phyloP scores from a whole-genome alignment of 2,329 filamentous ascomycete species.

The Trichoderma koningii region DNA sequence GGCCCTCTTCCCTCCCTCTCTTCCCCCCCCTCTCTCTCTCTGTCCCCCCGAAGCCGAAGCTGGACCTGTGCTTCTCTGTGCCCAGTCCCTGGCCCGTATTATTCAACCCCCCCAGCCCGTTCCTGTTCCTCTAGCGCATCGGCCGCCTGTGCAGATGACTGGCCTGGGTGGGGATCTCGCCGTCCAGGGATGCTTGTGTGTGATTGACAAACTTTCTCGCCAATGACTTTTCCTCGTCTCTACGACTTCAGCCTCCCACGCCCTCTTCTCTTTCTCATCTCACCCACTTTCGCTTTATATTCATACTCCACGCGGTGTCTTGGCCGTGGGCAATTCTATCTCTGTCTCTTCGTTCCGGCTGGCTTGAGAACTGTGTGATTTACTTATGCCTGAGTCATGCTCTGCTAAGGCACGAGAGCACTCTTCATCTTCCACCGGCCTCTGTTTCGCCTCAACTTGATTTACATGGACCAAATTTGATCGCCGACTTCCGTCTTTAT shows the following conservation, averaged over 20 bases:
- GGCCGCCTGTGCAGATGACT: conserved; percentile 24
- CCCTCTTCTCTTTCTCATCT: not conserved
- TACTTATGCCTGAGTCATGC: not conserved
- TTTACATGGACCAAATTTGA: not conserved
- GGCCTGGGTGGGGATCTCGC: conserved; percentile 7
- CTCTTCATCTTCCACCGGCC: not conserved
- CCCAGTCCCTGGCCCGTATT: not conserved
- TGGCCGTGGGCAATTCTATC: not conserved
- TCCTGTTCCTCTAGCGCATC: conserved; percentile 19
- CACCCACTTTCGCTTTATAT: not conserved
- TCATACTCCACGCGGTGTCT: not conserved
- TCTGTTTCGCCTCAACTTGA: not conserved
- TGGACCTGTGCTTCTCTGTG: not conserved
- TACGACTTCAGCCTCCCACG: conserved; percentile 12
- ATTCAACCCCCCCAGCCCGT: not conserved
- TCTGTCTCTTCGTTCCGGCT: not conserved
- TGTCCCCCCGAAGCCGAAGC: conserved; percentile 13
- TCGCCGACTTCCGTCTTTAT: not conserved
- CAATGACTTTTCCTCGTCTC: conserved; percentile 1
- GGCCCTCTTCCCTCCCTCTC: not conserved
- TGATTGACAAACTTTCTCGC: conserved; percentile 20
- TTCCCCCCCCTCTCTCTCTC: too few species aligned
- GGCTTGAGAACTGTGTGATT: not conserved
- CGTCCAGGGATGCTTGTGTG: not conserved
- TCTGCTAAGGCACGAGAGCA: conserved; percentile 1